Evolutionary conservation across 169 alveolate genomes (phyloP), one percentile per base, ranked within the genome.

Genomic region (Theileria annulata): DNA sequence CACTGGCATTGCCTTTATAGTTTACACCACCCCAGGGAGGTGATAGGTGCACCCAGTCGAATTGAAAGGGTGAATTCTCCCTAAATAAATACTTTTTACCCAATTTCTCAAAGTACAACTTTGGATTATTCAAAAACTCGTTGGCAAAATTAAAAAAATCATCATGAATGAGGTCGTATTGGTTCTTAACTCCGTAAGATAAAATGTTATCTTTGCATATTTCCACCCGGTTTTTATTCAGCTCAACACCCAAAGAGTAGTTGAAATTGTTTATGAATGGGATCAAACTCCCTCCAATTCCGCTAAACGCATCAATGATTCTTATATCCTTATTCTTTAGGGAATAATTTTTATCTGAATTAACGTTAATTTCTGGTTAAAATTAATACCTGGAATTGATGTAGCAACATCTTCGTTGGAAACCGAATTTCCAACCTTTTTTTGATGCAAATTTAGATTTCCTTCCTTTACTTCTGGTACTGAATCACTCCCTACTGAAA

Each of bases 1-100:
- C 72, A 21, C 51, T 51, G 35, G 48, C 2, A 17, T 75, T 17
- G 21, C 90, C 90, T 21, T 66, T 25, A 33, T 83, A 83, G 54
- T 60, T 13, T 58, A 49, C 77, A 42, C 90, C 86, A 2, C 90
- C 90, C 90, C 90, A 83, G 30, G 90, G 90, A 25, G 90, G 90
- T 1, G 90, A 83, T 30, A 77, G 33, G 33, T 54, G 71, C 9
- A 67, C 31, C 48, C 80, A 76, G 78, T 75, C 81, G 54, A 76
- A 83, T 9, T 30, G 33, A 42, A 42, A 42, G 33, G 48, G 84
- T 21, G 71, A 27, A 12, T 80, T 78, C 21, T 35, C 42, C 60
- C 60, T 66, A 19, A 13, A 48, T 69, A 35, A 19, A 6, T 69
- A 48, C 69, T 51, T 56, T 13, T 66, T 33, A 23, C 90, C 90